Evolutionary conservation across 306 rosid species (phyloP), one percentile per base, ranked within the genome.

Genomic region (Acmispon strigosus): DNA sequence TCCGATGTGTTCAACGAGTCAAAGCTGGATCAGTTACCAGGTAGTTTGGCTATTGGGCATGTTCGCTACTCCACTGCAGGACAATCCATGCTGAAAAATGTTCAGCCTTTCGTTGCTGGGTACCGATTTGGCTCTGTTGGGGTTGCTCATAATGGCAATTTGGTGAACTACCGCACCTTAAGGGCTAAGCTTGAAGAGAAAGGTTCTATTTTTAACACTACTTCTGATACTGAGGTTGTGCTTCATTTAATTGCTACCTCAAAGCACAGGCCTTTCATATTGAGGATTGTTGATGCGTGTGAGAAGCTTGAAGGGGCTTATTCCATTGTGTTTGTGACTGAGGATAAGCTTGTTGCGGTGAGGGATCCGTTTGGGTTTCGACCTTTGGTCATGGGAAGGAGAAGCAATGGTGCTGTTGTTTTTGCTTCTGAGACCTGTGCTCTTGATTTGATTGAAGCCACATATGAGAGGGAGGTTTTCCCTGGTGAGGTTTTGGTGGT

Each of bases 351-450:
- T 14, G 99, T 95, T 17, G 97, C 99, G 1, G 97, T 84, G 0
- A 74, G 97, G 24, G 97, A 91, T 52, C 97, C 97, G 0, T 79
- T 70, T 10, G 99, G 99, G 4, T 95, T 95, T 72, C 62, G 97
- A 13, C 99, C 97, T 53, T 62, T 95, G 73, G 96, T 91, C 34
- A 95, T 95, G 97, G 99, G 99, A 1, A 85, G 97, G 45, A 88
- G 97, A 27, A 89, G 91, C 42, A 95, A 95, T 34, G 97, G 99
- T 34, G 86, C 97, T 20, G 81, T 95, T n/a, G 99, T 95, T 1
- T 89, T 95, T 70, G 99, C 99, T 1, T 95, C 99, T 6, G 99
- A 95, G 58, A 95, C 97, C 43, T 95, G 97, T 69, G 99, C 99
- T 0, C 97, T 95, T 29, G 97, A 95, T 81, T 85, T 95, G 86